A percentile compares a stretch with the other conserved stretches of the same genome.
Evolutionary conservation across 2,329 filamentous ascomycete species (phyloP).

Genomic region (Sarocladiaceae sp.): DNA sequence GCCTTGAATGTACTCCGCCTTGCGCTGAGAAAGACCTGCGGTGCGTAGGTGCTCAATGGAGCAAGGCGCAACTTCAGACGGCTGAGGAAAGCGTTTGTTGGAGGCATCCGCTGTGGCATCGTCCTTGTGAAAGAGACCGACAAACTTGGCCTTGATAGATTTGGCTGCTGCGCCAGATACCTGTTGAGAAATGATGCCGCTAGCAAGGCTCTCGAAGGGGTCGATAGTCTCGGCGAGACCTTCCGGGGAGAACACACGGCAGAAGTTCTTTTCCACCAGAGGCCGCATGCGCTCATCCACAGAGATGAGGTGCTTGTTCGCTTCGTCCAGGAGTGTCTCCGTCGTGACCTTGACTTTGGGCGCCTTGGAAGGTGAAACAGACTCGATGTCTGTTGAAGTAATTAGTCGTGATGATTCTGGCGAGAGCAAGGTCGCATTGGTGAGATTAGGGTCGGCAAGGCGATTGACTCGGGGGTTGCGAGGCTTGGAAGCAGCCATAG

Average conservation of each 20-base stretch:
- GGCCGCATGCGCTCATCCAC: conserved; percentile 69
- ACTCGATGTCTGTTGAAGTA: conserved; percentile 41
- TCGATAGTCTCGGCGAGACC: conserved; percentile 83
- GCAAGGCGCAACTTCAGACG: conserved; percentile 63
- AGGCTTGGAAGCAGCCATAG: conserved; percentile 29
- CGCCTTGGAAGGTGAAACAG: conserved; percentile 41
- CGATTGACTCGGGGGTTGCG: conserved; percentile 41
- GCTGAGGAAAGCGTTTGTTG: conserved; percentile 61
- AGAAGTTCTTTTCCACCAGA: conserved; percentile 71
- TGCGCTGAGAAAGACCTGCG: conserved; percentile 87
- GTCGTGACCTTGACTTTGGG: conserved; percentile 45
- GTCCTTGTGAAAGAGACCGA: conserved; percentile 58
- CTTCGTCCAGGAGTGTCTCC: conserved; percentile 68
- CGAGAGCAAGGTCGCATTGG: conserved; percentile 69
- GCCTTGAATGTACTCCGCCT: conserved; percentile 90
- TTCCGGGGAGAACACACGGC: conserved; percentile 73
- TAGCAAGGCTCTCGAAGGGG: conserved; percentile 78
- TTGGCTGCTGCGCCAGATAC: conserved; percentile 89
- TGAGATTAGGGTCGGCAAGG: conserved; percentile 58
- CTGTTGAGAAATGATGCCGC: conserved; percentile 93
- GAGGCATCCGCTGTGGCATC: conserved; percentile 13
- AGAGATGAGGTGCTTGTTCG: conserved; percentile 67
- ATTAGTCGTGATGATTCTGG: conserved; percentile 64
- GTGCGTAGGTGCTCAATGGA: conserved; percentile 68
- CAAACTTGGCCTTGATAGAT: conserved; percentile 83